Conservation (phyloP, 1,284 basidiomycete genomes). For the Trichosporon sp. region DNA sequence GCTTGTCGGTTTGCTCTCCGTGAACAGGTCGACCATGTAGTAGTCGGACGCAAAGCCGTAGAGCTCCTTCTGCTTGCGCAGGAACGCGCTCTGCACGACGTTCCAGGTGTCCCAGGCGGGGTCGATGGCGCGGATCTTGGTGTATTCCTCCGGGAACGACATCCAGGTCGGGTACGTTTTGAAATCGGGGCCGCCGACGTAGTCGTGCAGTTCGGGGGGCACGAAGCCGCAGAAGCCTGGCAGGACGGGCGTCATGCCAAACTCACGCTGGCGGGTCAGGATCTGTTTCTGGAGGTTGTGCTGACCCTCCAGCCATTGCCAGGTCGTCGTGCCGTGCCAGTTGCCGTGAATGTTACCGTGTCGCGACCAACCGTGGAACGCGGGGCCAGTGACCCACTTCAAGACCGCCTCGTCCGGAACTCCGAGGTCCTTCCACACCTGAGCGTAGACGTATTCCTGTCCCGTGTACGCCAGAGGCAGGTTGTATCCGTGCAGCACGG, state of each 20-base stretch:
- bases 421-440: constrained; percentile 58
- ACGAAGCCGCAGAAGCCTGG: constrained; percentile 61
- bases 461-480: constrained; percentile 60
- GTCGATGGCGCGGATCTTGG: constrained; percentile 58
- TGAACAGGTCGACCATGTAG: constrained; percentile 61
- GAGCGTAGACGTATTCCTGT: constrained; percentile 57
- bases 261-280: constrained; percentile 58
- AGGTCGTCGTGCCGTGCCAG: constrained; percentile 56
- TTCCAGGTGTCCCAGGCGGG: constrained; percentile 58
- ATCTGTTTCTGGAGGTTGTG: constrained; percentile 57
- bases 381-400: constrained; percentile 57
- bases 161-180: constrained; percentile 32
- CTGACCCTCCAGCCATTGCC: constrained; percentile 58
- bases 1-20: constrained; percentile 58
- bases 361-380: constrained; percentile 60
- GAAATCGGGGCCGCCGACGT: constrained; percentile 58
- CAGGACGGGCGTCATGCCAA: constrained; percentile 60
- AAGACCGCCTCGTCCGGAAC: constrained; percentile 55
- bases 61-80: constrained; percentile 57
- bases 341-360: constrained; percentile 59
- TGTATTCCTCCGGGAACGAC: constrained; percentile 34
- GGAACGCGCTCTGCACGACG: constrained; percentile 57
- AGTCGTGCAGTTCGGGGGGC: constrained; percentile 50
- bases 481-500: constrained; percentile 59
- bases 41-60: constrained; percentile 58